Evolutionary conservation across 176 grass and related monocot genomes (phyloP).

Genomic region (Triticum dicoccoides): DNA sequence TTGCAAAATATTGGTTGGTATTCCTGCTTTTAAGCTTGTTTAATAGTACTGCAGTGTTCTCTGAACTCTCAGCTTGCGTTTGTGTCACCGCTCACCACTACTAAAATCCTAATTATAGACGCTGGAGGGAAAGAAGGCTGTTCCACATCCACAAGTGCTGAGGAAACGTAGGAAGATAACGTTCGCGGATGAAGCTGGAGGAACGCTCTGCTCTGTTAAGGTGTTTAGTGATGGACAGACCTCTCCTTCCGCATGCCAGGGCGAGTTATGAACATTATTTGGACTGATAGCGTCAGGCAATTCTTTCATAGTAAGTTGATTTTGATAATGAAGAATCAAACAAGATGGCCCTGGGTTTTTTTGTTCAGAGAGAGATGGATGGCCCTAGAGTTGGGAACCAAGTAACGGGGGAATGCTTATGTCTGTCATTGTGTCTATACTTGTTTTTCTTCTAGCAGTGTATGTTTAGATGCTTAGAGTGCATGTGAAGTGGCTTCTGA

Average conservation of each 20-base stretch:
- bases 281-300: neutral
- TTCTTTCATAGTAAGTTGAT: neutral
- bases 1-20: conserved; percentile 94
- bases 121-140: conserved; percentile 41
- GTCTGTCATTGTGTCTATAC: neutral
- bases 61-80: conserved; percentile 16
- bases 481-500: neutral
- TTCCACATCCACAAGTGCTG: conserved; percentile 19
- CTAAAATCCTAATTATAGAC: conserved; percentile 51
- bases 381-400: no score
- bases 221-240: conserved; percentile 46
- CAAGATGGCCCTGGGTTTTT: neutral
- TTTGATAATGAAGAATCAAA: conserved; percentile 6
- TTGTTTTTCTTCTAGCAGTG: neutral
- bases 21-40: conserved; percentile 8
- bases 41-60: neutral
- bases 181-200: conserved; percentile 92
- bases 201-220: conserved; percentile 74
- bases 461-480: conserved; percentile 26
- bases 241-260: conserved; percentile 36
- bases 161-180: conserved; percentile 68
- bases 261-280: conserved; percentile 24
- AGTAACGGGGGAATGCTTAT: neutral
- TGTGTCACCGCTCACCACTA: neutral
- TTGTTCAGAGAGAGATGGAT: neutral